Percentiles rank a stretch among this genome's conserved stretches.
These are phyloP conservation scores for Tricholomella constricta DNA, from an alignment of 768 basidiomycete genomes.

Conservation along the genomic window DNA sequence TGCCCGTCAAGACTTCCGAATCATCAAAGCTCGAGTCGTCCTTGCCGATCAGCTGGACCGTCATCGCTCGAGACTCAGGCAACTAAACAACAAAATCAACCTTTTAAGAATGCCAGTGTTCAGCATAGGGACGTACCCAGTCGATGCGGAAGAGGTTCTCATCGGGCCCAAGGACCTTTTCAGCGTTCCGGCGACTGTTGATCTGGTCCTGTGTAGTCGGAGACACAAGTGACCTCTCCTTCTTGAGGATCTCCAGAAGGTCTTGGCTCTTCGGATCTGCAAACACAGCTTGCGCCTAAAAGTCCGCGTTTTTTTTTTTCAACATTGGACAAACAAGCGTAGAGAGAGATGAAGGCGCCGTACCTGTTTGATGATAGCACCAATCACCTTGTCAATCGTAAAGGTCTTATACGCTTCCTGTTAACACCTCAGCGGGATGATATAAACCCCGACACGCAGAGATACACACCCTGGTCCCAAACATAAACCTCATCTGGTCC, in stretches of 20 bases:
- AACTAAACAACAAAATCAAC: slow-evolving; percentile 45
- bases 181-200: slow-evolving; percentile 64
- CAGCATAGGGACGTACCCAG: slow-evolving; percentile 51
- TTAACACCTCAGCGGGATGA: neutral
- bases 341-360: neutral
- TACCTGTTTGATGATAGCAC: slow-evolving; percentile 88
- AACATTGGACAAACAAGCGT: no score
- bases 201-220: slow-evolving; percentile 75
- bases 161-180: slow-evolving; percentile 72
- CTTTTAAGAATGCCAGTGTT: neutral
- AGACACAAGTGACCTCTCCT: slow-evolving; percentile 57
- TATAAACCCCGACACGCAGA: neutral
- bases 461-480: slow-evolving; percentile 68
- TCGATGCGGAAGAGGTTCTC: slow-evolving; percentile 81
- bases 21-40: slow-evolving; percentile 78
- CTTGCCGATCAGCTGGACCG: slow-evolving; percentile 76
- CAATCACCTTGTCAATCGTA: slow-evolving; percentile 91
- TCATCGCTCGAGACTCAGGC: slow-evolving; percentile 64
- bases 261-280: slow-evolving; percentile 72
- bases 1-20: slow-evolving; percentile 70
- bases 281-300: slow-evolving; percentile 66
- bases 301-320: no score
- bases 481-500: slow-evolving; percentile 87
- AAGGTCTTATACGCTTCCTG: slow-evolving; percentile 87
- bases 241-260: slow-evolving; percentile 67